Percentiles rank a stretch among this genome's conserved stretches.
These are phyloP conservation scores for Sarcodon sp. DNA, from an alignment of 768 basidiomycete species.

Conservation along the genomic window DNA sequence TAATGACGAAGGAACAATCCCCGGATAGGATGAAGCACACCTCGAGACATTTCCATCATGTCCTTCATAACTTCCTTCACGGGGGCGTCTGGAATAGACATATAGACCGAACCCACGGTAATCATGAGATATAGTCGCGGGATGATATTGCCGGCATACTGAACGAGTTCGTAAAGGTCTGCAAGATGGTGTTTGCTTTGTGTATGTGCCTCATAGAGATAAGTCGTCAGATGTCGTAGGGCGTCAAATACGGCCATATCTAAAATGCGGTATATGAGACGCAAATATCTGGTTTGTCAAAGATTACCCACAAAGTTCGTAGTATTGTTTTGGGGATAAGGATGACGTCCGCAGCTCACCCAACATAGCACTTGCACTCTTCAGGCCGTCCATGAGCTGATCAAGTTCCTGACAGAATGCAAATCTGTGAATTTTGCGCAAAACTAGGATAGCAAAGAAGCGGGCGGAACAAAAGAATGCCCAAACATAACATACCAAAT, in stretches of 20 bases:
- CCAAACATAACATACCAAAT: slow-evolving; percentile 41
- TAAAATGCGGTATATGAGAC: slow-evolving; percentile 16
- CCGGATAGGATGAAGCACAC: slow-evolving; percentile 93
- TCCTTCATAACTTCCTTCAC: slow-evolving; percentile 99
- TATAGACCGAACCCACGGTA: slow-evolving; percentile 97
- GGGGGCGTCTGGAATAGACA: slow-evolving; percentile 95
- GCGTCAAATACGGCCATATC: slow-evolving; percentile 99
- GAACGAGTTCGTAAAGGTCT: slow-evolving; percentile 98
- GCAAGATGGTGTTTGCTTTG: slow-evolving; percentile 90
- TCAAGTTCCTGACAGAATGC: slow-evolving; percentile 62
- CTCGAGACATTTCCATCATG: slow-evolving; percentile 99
- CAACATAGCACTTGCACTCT: slow-evolving; percentile 95
- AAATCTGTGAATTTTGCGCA: background rate
- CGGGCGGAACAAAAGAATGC: background rate
- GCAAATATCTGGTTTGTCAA: background rate
- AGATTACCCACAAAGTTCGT: slow-evolving; percentile 71
- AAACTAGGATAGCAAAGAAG: background rate
- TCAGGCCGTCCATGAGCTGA: slow-evolving; percentile 97
- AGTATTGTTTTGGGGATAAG: slow-evolving; percentile 93
- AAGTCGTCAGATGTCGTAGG: slow-evolving; percentile 87
- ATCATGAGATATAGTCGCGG: slow-evolving; percentile 97
- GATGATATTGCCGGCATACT: slow-evolving; percentile 95
- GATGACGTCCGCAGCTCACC: slow-evolving; percentile 91
- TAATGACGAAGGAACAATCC: slow-evolving; percentile 95
- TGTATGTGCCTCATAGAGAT: slow-evolving; percentile 92